Base-by-base conservation (phyloP, 2,329 filamentous ascomycete genomes). In the Emmonsia crescens region DNA sequence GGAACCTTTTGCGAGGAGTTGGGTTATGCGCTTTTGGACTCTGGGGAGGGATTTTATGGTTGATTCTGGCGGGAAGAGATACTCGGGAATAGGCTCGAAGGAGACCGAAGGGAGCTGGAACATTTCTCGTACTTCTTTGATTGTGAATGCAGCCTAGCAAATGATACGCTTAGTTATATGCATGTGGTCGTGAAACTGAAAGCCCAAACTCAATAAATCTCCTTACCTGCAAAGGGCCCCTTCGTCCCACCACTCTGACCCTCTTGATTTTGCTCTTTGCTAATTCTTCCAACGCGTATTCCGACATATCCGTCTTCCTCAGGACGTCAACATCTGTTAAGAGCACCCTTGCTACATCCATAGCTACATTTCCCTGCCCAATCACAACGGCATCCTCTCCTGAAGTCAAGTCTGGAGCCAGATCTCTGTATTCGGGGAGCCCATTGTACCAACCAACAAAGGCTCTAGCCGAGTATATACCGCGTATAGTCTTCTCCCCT, bases 391-490 rank as follows among this genome's bases (percentile, higher is more conserved):
- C 94, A 64, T 92, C 87, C 58, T 96, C 90, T 0, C 88, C 89
- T 10, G 80, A 79, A 0, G 85, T 83, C 31, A 97, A 80, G 70
- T 91, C 83, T 0, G 91, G 89, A n/a, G 82, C 78, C 8, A 96
- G 77, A 67, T 82, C 75, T 24, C 87, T 83, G 71, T 89, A 89
- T 68, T 95, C 89, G 0, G 94, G 94, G 2, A 96, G 81, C 2
- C 94, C 94, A 74, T 99, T 99, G 75, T 99, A 99, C 94, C 94
- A 99, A 21, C 92, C 94, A 1, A 99, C 94, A 72, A 97, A 96
- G 46, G 91, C 88, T 33, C 94, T 85, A 1, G 94, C 94, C 8
- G 92, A 96, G 72, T 91, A 88, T 21, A 97, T 85, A 2, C 89
- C 90, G 6, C 94, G 77, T 5, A 76, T 74, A 3, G 86, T 82